Evolutionary conservation across 192 early-diverging fungal species (phyloP), one percentile per base, ranked within the genome.

Genomic region (Mycoemilia scoparia): DNA sequence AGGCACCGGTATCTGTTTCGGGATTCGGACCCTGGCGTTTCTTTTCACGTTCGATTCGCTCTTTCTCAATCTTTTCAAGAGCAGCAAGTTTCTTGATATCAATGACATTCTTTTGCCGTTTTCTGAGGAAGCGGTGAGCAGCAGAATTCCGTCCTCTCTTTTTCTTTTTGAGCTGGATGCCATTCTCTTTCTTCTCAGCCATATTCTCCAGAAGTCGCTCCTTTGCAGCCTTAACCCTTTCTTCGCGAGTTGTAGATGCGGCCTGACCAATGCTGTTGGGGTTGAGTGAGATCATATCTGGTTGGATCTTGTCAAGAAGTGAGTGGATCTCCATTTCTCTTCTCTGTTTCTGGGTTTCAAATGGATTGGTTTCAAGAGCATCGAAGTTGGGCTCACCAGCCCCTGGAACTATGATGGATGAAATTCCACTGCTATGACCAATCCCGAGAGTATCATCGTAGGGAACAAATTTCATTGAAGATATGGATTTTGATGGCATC

Each of bases 301-400:
- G 82, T 32, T 90, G 83, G 39, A 96, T 66, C 50, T 96, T 96
- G 44, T 93, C 86, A 51, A 96, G 42, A 19, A 96, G 58, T 51
- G 48, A 43, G 39, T 80, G 78, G 13, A 96, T 87, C 65, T 93
- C 92, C 25, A 67, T 41, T 43, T 91, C 84, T 44, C 79, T 79
- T 34, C 87, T 64, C 55, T 93, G 89, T 47, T 74, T 79, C 38
- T 62, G 68, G 5, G 84, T 93, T 56, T 90, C 75, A 74, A 67
- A 93, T 11, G 86, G 87, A 60, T 96, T 96, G 19, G 79, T 78
- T 45, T 81, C 84, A 21, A 85, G 46, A 2, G 79, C 76, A 60
- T 96, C 92, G 65, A 82, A 87, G 77, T 96, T 96, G 47, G 92
- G 82, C 49, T 96, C 92, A 34, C 92, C 92, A n/a, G 87, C 60